phyloP scores from a whole-genome alignment of 129 eudicot genomes.

The Helianthus annuus region DNA sequence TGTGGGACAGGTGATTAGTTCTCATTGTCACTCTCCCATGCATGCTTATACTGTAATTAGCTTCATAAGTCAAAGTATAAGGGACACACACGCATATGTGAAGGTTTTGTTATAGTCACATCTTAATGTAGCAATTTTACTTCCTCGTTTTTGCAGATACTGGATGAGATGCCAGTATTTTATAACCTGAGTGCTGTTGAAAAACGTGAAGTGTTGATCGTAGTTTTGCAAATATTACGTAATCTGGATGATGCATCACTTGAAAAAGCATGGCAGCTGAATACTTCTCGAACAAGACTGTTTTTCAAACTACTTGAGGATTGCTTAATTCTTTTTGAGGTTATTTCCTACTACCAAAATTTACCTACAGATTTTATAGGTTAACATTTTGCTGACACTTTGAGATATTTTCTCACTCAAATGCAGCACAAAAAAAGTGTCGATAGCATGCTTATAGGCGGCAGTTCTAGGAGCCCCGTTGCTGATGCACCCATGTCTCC shows the following conservation, averaged over 20 bases:
- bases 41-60: background rate
- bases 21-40: slow-evolving; percentile 9
- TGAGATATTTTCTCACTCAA: slow-evolving; percentile 3
- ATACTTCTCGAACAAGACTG: slow-evolving; percentile 89
- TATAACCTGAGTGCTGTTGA: slow-evolving; percentile 90
- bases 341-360: slow-evolving; percentile 23
- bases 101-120: slow-evolving; percentile 11
- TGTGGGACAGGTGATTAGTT: slow-evolving; percentile 77
- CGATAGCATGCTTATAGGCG: slow-evolving; percentile 90
- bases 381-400: background rate
- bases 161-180: slow-evolving; percentile 99
- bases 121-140: slow-evolving; percentile 11
- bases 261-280: slow-evolving; percentile 94
- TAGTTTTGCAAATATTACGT: slow-evolving; percentile 86
- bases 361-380: background rate
- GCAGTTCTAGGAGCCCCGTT: slow-evolving; percentile 79
- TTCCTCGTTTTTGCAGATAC: slow-evolving; percentile 55
- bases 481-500: slow-evolving; percentile 84
- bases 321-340: slow-evolving; percentile 92
- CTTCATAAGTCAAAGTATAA: slow-evolving; percentile 5
- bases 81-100: background rate
- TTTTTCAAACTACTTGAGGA: slow-evolving; percentile 95
- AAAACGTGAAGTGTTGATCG: slow-evolving; percentile 92
- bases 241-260: slow-evolving; percentile 94
- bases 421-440: slow-evolving; percentile 90